Percentiles rank a stretch among this genome's conserved stretches.
phyloP scores from a whole-genome alignment of 169 alveolate species.

The Plasmodium cynomolgi region DNA sequence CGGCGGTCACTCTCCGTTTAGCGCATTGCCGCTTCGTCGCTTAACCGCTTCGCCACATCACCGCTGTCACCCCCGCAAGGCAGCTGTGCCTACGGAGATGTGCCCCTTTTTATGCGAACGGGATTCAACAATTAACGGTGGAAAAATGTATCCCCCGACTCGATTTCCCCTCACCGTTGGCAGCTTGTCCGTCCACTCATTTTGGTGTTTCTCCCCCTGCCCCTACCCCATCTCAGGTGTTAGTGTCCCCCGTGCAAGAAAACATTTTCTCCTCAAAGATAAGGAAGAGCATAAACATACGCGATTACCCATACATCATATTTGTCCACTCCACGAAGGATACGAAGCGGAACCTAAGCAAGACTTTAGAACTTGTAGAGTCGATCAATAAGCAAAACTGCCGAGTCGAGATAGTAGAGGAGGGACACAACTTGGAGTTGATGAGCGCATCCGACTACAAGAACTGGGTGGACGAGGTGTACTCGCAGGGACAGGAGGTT shows the following conservation, averaged over 20 bases:
- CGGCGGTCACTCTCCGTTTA: no score
- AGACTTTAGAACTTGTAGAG: slow-evolving; percentile 14
- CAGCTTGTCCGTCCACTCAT: background rate
- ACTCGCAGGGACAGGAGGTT: background rate
- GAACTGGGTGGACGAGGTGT: slow-evolving; percentile 55
- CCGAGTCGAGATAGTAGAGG: slow-evolving; percentile 55
- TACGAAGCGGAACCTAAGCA: slow-evolving; percentile 9
- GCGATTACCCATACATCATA: slow-evolving; percentile 47
- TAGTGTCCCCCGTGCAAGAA: slow-evolving; percentile 63
- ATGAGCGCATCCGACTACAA: slow-evolving; percentile 24
- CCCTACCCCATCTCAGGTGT: slow-evolving; percentile 1
- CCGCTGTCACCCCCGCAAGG: no score
- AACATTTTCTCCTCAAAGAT: slow-evolving; percentile 15
- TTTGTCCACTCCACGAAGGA: slow-evolving; percentile 51
- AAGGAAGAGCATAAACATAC: slow-evolving; percentile 5
- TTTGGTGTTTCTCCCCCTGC: background rate
- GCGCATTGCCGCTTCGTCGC: no score
- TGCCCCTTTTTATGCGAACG: background rate
- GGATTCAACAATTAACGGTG: background rate
- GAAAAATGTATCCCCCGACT: background rate
- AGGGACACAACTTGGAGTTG: slow-evolving; percentile 12
- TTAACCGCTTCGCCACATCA: background rate
- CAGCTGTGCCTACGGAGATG: background rate
- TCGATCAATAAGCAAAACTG: slow-evolving; percentile 31
- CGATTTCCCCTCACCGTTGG: background rate